phyloP scores from a whole-genome alignment of 1,284 basidiomycete genomes.

The Rhodotorula sp. region DNA sequence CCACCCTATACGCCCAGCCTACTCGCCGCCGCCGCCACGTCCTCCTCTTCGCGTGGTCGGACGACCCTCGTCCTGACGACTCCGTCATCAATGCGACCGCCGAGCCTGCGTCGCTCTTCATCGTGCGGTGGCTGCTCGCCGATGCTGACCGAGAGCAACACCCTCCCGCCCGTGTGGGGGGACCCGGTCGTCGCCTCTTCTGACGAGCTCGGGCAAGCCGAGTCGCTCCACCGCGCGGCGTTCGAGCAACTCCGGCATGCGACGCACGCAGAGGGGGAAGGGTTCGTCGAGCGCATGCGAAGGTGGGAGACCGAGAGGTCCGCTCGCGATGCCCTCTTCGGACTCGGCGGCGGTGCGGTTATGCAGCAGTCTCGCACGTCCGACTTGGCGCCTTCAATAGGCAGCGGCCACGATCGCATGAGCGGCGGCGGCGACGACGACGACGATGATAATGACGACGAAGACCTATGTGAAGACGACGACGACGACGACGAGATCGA shows the following conservation, averaged over 20 bases:
- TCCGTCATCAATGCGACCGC: not conserved
- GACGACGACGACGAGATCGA: conserved; percentile 26
- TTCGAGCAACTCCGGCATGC: conserved; percentile 31
- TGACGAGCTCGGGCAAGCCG: conserved; percentile 2
- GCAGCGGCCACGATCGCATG: too few species aligned
- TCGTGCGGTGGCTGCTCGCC: conserved; percentile 2
- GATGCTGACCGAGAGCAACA: conserved; percentile 7
- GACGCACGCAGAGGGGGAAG: conserved; percentile 18
- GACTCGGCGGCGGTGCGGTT: not conserved
- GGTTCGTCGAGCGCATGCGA: conserved; percentile 33
- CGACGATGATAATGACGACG: not conserved
- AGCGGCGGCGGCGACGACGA: not conserved
- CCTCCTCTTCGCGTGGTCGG: not conserved
- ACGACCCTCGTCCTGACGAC: not conserved
- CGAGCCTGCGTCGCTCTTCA: not conserved
- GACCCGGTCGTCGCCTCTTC: not conserved
- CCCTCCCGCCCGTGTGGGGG: not conserved
- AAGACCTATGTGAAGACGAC: not conserved
- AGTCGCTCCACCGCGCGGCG: conserved; percentile 24
- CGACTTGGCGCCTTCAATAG: too few species aligned
- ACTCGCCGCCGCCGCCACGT: not conserved
- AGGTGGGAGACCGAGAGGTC: conserved; percentile 23
- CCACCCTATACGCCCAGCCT: not conserved
- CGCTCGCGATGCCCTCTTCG: not conserved
- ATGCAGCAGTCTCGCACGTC: too few species aligned